phyloP scores from a whole-genome alignment of 495 filamentous ascomycete species.

The Aspergillus bridgeri region DNA sequence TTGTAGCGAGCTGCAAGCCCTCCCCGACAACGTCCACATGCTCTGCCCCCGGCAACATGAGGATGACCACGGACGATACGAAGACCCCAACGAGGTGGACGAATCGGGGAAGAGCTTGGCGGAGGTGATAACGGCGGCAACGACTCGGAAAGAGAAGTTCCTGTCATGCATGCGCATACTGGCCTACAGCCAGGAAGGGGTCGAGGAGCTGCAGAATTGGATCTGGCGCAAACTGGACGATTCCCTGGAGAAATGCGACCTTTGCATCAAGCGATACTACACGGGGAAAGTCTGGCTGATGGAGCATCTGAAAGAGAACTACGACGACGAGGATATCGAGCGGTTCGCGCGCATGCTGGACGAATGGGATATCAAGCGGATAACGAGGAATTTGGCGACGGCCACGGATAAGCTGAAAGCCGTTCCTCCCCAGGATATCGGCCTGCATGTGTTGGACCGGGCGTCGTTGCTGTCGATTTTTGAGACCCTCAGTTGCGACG shows the following conservation, averaged over 20 bases:
- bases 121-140: conserved; percentile 45
- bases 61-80: conserved; percentile 53
- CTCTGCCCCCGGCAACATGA: conserved; percentile 47
- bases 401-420: conserved; percentile 47
- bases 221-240: conserved; percentile 52
- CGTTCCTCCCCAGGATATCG: conserved; percentile 47
- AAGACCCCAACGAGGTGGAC: conserved; percentile 36
- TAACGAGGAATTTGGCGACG: conserved; percentile 51
- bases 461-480: conserved; percentile 57
- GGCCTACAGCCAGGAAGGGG: conserved; percentile 60
- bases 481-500: conserved; percentile 60
- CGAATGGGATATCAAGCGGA: conserved; percentile 58
- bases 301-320: conserved; percentile 57
- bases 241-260: conserved; percentile 66
- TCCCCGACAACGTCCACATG: conserved; percentile 46
- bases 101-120: conserved; percentile 31
- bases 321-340: conserved; percentile 60
- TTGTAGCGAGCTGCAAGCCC: conserved; percentile 41
- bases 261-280: conserved; percentile 80
- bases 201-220: conserved; percentile 54
- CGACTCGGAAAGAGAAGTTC: conserved; percentile 51
- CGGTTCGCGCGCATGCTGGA: conserved; percentile 54
- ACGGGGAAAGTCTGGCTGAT: conserved; percentile 61
- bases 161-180: conserved; percentile 65
- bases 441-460: conserved; percentile 44